These are phyloP conservation scores for Henckelia pumila DNA, from an alignment of 257 asterid species.

Conservation along the genomic window DNA sequence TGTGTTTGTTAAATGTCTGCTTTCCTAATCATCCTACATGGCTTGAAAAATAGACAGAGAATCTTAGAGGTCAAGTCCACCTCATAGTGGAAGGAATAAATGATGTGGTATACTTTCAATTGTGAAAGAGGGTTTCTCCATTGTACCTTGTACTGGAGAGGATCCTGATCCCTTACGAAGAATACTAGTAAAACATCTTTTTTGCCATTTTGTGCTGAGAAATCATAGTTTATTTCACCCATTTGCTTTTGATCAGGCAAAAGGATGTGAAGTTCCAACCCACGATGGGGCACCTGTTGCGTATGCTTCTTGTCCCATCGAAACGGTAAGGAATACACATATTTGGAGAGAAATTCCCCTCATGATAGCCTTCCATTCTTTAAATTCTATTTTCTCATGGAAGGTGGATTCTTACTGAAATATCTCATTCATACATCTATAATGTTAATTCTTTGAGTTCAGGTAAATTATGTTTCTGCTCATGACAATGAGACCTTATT, in stretches of 20 bases:
- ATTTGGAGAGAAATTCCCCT: neutral
- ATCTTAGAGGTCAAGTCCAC: no score
- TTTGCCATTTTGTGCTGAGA: slow-evolving; percentile 2
- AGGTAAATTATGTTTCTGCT: slow-evolving; percentile 96
- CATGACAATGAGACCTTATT: slow-evolving; percentile 96
- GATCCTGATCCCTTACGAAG: no score
- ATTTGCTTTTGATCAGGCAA: slow-evolving; percentile 50
- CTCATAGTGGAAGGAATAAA: no score
- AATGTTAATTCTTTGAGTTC: slow-evolving; percentile 17
- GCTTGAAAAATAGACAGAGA: no score
- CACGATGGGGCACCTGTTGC: slow-evolving; percentile 77
- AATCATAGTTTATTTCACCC: neutral
- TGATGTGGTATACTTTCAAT: no score
- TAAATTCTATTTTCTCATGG: neutral
- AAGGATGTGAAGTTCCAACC: slow-evolving; percentile 71
- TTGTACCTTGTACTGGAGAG: no score
- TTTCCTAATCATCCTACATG: no score
- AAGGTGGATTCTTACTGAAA: neutral
- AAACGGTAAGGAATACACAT: slow-evolving; percentile 63
- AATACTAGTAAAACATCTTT: neutral
- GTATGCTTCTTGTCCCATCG: slow-evolving; percentile 70
- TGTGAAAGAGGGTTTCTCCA: no score
- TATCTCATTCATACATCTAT: slow-evolving; percentile 1
- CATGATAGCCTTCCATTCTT: neutral
- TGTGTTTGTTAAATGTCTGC: no score